A percentile compares a stretch with the other conserved stretches of the same genome.
phyloP scores from a whole-genome alignment of 805 yeast species.

The Ogataea zsoltii region DNA sequence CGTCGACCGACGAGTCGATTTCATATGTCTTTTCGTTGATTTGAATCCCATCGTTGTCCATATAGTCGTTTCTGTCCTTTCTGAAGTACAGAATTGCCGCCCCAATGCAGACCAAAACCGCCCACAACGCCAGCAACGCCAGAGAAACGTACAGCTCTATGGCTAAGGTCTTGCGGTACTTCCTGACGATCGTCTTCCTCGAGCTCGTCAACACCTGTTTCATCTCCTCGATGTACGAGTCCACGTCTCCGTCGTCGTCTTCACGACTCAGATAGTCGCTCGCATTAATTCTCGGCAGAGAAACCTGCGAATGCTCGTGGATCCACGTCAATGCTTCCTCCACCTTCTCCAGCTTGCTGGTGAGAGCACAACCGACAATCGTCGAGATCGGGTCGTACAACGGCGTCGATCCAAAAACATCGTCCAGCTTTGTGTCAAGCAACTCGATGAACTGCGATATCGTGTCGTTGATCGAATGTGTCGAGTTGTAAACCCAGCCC shows the following conservation, averaged over 20 bases:
- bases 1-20: neutral
- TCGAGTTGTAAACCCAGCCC: conserved; percentile 61
- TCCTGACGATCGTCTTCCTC: conserved; percentile 31
- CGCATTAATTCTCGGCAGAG: conserved; percentile 50
- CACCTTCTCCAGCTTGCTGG: conserved; percentile 63
- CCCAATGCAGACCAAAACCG: conserved; percentile 37
- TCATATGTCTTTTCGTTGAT: neutral
- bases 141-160: conserved; percentile 50
- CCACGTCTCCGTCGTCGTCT: conserved; percentile 11
- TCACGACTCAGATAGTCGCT: conserved; percentile 6
- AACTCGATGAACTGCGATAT: conserved; percentile 53
- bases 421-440: conserved; percentile 59
- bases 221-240: conserved; percentile 19
- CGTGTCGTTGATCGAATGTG: conserved; percentile 60
- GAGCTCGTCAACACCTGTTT: conserved; percentile 27
- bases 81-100: conserved; percentile 13
- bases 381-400: conserved; percentile 61
- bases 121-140: conserved; percentile 49
- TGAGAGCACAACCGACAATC: conserved; percentile 78
- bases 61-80: conserved; percentile 11
- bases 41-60: too few species aligned
- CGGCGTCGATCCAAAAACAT: conserved; percentile 68
- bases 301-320: conserved; percentile 56
- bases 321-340: conserved; percentile 82
- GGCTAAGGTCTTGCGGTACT: conserved; percentile 38